Conservation (phyloP, 148 eudicot genomes). For the Salicornia ramosissima region DNA sequence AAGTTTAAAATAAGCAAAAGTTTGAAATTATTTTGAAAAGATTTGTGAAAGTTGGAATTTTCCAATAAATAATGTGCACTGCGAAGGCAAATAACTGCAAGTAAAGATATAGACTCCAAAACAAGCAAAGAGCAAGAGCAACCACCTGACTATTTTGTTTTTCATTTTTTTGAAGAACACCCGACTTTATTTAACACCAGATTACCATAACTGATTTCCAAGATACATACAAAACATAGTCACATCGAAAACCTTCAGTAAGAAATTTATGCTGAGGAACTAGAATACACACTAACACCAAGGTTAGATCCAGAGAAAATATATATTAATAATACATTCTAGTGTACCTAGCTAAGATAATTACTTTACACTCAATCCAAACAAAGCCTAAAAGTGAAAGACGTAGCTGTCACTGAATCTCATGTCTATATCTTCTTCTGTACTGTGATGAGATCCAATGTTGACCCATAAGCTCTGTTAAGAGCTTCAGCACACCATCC, state of each 20-base stretch:
- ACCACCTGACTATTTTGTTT: background rate
- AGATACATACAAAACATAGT: background rate
- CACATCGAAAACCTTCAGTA: background rate
- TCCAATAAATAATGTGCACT: too few species aligned
- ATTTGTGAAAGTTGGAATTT: too few species aligned
- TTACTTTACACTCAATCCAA: background rate
- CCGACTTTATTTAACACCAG: too few species aligned
- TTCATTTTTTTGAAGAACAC: background rate
- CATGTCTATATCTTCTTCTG: conserved; percentile 38
- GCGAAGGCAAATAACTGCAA: too few species aligned
- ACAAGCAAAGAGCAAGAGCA: background rate
- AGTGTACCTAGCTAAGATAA: too few species aligned
- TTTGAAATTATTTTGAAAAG: too few species aligned
- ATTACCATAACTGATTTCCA: background rate
- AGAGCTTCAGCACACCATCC: conserved; percentile 89
- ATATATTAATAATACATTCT: too few species aligned
- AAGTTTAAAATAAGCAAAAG: too few species aligned
- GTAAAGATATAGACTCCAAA: too few species aligned
- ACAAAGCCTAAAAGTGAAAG: background rate
- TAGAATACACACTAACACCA: background rate
- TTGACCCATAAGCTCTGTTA: conserved; percentile 45
- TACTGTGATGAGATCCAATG: conserved; percentile 48
- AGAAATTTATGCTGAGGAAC: background rate
- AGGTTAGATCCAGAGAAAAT: background rate
- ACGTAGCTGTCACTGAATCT: background rate